Percentiles rank a stretch among this genome's conserved stretches.
Conservation (phyloP, 139 green algal genomes). For the Pseudopediastrum boryanum region DNA sequence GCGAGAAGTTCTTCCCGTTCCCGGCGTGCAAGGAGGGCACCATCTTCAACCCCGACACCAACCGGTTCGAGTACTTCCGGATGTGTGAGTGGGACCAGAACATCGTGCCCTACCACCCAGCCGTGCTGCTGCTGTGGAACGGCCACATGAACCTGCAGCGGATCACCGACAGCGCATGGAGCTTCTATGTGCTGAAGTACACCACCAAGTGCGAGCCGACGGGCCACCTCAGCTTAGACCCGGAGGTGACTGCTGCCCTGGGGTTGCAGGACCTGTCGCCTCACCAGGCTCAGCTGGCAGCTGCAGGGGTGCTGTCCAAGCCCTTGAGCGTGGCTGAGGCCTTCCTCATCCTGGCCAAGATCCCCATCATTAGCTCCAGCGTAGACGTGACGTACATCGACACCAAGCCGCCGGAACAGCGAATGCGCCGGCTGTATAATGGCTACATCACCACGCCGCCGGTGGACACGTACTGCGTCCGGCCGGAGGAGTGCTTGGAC, state of each 20-base stretch:
- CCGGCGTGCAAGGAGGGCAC: neutral
- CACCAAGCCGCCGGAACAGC: neutral
- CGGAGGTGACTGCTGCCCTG: neutral
- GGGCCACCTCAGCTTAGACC: neutral
- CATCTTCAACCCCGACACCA: neutral
- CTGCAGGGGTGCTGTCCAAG: neutral
- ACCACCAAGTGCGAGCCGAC: neutral
- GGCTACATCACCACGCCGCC: neutral
- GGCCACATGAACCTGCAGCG: constrained; percentile 3
- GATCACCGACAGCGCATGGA: constrained; percentile 9
- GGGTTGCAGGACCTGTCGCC: neutral
- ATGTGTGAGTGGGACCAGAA: neutral
- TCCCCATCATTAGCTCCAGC: neutral
- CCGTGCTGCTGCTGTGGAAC: constrained; percentile 5
- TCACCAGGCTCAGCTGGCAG: neutral
- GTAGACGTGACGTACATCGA: constrained; percentile 10
- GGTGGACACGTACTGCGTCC: neutral
- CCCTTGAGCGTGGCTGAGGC: neutral
- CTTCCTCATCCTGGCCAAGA: neutral
- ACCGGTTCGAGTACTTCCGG: neutral
- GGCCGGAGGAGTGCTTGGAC: neutral
- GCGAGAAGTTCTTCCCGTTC: neutral
- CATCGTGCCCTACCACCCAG: constrained; percentile 18
- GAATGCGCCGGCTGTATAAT: neutral
- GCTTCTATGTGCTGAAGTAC: constrained; percentile 15